Evolutionary conservation across 73 alveolate species (phyloP).

Genomic region (Uronychia setigera): DNA sequence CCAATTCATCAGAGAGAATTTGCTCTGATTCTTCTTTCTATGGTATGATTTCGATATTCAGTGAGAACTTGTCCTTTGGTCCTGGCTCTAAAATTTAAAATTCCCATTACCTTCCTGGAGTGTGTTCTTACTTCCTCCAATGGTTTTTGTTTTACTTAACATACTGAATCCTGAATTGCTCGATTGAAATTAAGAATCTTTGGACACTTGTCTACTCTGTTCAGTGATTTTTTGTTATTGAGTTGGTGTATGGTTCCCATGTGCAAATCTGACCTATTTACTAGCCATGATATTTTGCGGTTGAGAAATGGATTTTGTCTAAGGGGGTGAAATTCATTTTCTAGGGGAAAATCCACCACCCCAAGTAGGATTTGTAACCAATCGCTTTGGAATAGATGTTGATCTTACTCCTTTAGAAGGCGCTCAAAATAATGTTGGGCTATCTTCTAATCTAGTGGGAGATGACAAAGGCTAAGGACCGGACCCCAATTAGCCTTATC

Average conservation of each 20-base stretch:
- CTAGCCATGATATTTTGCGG: background rate
- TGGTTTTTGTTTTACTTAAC: background rate
- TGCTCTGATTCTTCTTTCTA: background rate
- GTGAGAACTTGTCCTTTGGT: background rate
- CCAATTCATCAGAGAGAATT: background rate
- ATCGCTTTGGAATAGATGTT: background rate
- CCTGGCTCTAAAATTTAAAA: background rate
- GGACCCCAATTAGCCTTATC: no score
- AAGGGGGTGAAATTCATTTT: no score
- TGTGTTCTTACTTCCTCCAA: background rate
- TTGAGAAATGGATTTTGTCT: background rate
- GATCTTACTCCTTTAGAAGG: background rate
- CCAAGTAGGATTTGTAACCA: background rate
- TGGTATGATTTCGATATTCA: background rate
- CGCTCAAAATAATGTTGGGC: background rate
- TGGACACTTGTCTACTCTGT: background rate
- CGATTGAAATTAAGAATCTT: background rate
- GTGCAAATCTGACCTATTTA: background rate
- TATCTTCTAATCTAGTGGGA: background rate
- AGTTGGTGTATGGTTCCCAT: background rate
- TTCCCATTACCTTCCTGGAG: background rate
- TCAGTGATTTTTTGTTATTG: no score
- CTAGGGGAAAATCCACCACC: background rate
- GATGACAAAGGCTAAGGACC: background rate
- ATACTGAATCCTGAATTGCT: background rate